Evolutionary conservation across 1,284 basidiomycete species (phyloP), one percentile per base, ranked within the genome.

Genomic region (Neolentinus lepideus): DNA sequence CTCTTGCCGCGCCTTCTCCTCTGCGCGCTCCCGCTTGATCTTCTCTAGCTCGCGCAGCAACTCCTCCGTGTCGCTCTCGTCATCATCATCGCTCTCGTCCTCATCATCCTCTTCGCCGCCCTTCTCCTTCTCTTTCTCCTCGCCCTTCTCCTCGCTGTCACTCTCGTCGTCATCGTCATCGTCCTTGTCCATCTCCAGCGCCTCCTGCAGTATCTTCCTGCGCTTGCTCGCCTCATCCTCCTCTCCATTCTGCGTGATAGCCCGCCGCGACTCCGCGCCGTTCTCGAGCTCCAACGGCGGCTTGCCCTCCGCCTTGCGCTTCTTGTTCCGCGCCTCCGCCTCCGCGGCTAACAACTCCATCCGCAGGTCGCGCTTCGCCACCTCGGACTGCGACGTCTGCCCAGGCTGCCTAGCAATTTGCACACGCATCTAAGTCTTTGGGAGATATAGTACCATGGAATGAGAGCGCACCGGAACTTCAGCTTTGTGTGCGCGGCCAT

Each of bases 401-500:
- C 92, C 92, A 1, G 87, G 81, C 76, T 94, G 91, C 35, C 89
- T 89, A 59, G 50, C 11, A 55, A 61, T 11, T 36, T 16, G 38
- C 38, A 43, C 16, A 43, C 38, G 16, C 38, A 21, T 35, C 9
- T 38, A 21, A n/a, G 25, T 14, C n/a, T n/a, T 8, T 29, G 31
- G 10, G 29, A 14, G 29, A 46, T 21, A 29, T 22, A 35, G 8
- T 45, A 52, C 35, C n/a, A 3, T 11, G 31, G 52, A 36, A 12
- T 36, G 51, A 14, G 29, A 33, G 60, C 61, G 53, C 60, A 90
- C 84, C 94, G 84, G 73, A 97, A 98, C 76, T 98, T 98, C 60
- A 98, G 86, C 72, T 95, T 95, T 1, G 94, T 98, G 69, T 97
- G 91, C 2, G 91, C 79, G 2, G 94, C 91, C 79, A 96, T 89